phyloP scores from a whole-genome alignment of 495 filamentous ascomycete genomes.

The Penicillium antarcticum region DNA sequence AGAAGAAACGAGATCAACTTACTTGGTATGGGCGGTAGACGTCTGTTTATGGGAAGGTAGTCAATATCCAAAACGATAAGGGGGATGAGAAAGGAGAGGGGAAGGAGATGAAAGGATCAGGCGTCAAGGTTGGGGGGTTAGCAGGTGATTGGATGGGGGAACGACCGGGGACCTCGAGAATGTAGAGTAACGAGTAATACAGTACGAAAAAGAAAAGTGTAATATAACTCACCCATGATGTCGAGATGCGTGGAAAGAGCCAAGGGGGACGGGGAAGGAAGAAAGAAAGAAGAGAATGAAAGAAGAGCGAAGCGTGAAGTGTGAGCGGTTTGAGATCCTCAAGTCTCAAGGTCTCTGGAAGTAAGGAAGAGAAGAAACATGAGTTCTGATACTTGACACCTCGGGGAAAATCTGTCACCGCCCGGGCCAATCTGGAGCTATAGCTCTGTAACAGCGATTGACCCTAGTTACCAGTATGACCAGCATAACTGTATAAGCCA shows the following conservation, averaged over 20 bases:
- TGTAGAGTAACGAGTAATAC: conserved; percentile 24
- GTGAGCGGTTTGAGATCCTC: background rate
- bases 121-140: conserved; percentile 22
- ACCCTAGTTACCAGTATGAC: background rate
- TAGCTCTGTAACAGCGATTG: background rate
- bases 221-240: conserved; percentile 31
- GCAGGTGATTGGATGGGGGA: conserved; percentile 21
- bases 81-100: conserved; percentile 12
- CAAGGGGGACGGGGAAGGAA: conserved; percentile 2
- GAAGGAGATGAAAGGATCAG: conserved; percentile 24
- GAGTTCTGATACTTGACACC: conserved; percentile 9
- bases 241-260: conserved; percentile 7
- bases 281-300: conserved; percentile 24
- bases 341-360: background rate
- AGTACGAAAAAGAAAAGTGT: conserved; percentile 15
- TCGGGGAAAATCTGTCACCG: conserved; percentile 5
- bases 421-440: background rate
- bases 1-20: conserved; percentile 29
- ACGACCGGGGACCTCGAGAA: conserved; percentile 23
- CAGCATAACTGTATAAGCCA: too few relatives aligned
- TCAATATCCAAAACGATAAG: conserved; percentile 24
- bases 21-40: conserved; percentile 55
- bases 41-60: conserved; percentile 41
- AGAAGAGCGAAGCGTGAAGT: conserved; percentile 1
- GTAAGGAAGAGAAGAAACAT: conserved; percentile 2